Conservation (phyloP, 805 yeast species). For the Schizosaccharomyces japonicus region DNA sequence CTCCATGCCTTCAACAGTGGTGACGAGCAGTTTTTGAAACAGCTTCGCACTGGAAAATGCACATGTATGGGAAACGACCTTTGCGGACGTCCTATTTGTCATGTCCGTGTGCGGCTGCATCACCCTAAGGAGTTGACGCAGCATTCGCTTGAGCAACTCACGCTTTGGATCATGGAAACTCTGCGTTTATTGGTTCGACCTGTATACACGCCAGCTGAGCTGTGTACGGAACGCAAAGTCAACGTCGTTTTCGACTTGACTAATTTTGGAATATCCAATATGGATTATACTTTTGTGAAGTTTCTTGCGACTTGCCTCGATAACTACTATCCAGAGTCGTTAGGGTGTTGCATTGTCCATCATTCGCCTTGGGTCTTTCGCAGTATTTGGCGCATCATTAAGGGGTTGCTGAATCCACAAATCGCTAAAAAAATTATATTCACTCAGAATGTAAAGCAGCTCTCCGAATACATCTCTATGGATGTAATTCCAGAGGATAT, state of each 20-base stretch:
- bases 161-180: constrained; percentile 55
- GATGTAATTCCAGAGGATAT: constrained; percentile 41
- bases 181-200: constrained; percentile 53
- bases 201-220: constrained; percentile 12
- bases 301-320: constrained; percentile 74
- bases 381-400: constrained; percentile 81
- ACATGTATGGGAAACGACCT: constrained; percentile 51
- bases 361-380: constrained; percentile 94
- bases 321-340: constrained; percentile 86
- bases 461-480: constrained; percentile 34
- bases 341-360: constrained; percentile 65
- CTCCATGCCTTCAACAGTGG: constrained; percentile 27
- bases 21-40: constrained; percentile 24
- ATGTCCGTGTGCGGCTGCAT: constrained; percentile 60
- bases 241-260: constrained; percentile 68
- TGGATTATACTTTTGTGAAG: constrained; percentile 82
- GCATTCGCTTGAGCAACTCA: constrained; percentile 51
- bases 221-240: constrained; percentile 40
- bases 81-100: constrained; percentile 53
- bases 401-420: constrained; percentile 88
- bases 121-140: constrained; percentile 40
- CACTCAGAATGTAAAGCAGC: constrained; percentile 45
- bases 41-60: constrained; percentile 46
- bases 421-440: constrained; percentile 79
- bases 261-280: constrained; percentile 66